Base-by-base conservation (phyloP, 768 basidiomycete genomes). In the Serendipita sp. region DNA sequence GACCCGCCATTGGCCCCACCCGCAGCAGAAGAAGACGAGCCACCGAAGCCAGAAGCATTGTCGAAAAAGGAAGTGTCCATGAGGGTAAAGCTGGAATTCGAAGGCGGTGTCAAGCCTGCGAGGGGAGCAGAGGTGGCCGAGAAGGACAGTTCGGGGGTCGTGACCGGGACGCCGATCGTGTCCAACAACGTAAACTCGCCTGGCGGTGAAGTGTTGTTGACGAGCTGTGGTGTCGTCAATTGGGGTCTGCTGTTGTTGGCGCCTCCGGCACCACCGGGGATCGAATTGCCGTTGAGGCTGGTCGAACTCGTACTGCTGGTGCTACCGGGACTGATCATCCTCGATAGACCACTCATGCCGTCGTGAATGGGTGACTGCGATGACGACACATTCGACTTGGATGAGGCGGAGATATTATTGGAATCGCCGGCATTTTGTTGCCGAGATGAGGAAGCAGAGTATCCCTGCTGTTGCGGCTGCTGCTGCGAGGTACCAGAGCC, bases 391-490 rank as follows among this genome's bases (percentile, higher is more conserved):
- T 16, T 11, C 34, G 43, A 36, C 44, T 15, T 37, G 11, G n/a
- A 15, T 13, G 62, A 37, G 13, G 62, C 34, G n/a, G 33, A 11
- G 53, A 58, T 15, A 23, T 23, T 23, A 58, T 16, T 58, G 23
- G 53, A 58, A 58, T 58, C 53, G 23, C 16, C 45, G 23, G 45
- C 45, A 46, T 23, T 46, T 16, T 46, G 45, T 16, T 16, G 45
- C 16, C 23, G 23, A 23, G 23, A 23, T 13, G 15, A 15, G 13
- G 33, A 58, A 16, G 23, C 18, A 23, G 15, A 79, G 18, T 81
- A 79, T 3, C 82, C 79, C 36, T 78, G 76, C 68, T 81, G 81
- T 3, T 78, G 73, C 18, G 0, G 13, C 44, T 45, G 44, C 44
- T 45, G 52, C 15, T 11, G 11, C 11, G 52, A n/a, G 13, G 52